Conservation (phyloP, 352 stramenopile species). For the Phytopythium mirpurense region DNA sequence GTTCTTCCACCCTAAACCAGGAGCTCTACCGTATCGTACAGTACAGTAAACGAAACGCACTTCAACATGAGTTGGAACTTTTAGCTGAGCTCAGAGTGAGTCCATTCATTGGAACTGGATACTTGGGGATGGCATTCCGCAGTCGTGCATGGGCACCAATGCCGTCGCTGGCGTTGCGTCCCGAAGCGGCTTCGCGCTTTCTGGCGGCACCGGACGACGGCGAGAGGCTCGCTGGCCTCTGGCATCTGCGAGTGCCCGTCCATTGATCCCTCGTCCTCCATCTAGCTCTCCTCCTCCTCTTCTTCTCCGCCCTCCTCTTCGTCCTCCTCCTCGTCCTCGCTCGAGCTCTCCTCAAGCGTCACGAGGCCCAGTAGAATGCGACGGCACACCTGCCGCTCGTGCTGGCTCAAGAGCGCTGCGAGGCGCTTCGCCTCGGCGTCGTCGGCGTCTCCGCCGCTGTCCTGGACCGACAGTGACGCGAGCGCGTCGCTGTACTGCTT, state of each 20-base stretch:
- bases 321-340: slow-evolving; percentile 31
- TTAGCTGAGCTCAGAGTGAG: neutral
- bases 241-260: too few relatives aligned
- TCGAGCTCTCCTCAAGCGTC: slow-evolving; percentile 50
- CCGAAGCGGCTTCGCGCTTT: slow-evolving; percentile 1
- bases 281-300: neutral
- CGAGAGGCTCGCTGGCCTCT: neutral
- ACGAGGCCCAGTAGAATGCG: slow-evolving; percentile 58
- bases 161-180: neutral
- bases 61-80: neutral
- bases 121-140: neutral
- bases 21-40: too few relatives aligned
- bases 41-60: neutral
- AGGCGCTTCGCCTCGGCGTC: slow-evolving; percentile 3
- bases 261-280: neutral
- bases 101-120: neutral
- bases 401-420: slow-evolving; percentile 23
- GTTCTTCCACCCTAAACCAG: neutral
- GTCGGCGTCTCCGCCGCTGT: neutral
- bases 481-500: slow-evolving; percentile 54
- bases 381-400: slow-evolving; percentile 54
- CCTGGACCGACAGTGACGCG: neutral
- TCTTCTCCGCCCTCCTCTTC: slow-evolving; percentile 9
- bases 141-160: too few relatives aligned
- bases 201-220: neutral